phyloP scores from a whole-genome alignment of 805 yeast genomes.

The Hanseniaspora guilliermondii region DNA sequence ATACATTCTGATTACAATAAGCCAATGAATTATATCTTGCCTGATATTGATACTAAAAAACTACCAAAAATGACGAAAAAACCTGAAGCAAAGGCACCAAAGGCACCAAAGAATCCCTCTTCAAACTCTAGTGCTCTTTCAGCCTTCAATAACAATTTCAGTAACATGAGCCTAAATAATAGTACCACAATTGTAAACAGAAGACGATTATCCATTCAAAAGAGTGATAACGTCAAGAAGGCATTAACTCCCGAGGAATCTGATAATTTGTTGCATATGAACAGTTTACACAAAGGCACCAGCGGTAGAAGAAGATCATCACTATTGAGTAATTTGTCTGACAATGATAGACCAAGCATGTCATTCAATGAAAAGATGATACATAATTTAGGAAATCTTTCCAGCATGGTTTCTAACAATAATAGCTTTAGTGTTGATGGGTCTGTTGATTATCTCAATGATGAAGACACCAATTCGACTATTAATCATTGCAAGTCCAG shows the following conservation, averaged over 20 bases:
- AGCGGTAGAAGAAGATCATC: constrained; percentile 2
- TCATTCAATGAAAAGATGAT: neutral
- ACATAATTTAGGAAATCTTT: neutral
- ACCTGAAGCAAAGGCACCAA: neutral
- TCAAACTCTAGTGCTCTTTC: neutral
- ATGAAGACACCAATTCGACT: constrained; percentile 12
- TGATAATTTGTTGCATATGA: neutral
- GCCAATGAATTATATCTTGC: neutral
- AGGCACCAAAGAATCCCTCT: neutral
- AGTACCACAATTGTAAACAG: neutral
- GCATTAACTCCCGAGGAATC: neutral
- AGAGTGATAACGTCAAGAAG: neutral
- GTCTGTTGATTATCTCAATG: constrained; percentile 5
- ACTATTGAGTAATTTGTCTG: neutral
- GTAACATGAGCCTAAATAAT: neutral
- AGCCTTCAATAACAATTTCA: neutral
- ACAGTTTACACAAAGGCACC: neutral
- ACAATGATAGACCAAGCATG: neutral
- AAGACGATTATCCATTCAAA: constrained; percentile 3
- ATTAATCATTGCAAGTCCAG: neutral
- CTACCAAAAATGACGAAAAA: neutral
- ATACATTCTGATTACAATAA: neutral
- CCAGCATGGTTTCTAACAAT: neutral
- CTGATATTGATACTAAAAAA: neutral
- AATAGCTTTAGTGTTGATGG: constrained; percentile 7